Evolutionary conservation across 352 stramenopile species (phyloP).

Genomic region (Detonula confervacea): DNA sequence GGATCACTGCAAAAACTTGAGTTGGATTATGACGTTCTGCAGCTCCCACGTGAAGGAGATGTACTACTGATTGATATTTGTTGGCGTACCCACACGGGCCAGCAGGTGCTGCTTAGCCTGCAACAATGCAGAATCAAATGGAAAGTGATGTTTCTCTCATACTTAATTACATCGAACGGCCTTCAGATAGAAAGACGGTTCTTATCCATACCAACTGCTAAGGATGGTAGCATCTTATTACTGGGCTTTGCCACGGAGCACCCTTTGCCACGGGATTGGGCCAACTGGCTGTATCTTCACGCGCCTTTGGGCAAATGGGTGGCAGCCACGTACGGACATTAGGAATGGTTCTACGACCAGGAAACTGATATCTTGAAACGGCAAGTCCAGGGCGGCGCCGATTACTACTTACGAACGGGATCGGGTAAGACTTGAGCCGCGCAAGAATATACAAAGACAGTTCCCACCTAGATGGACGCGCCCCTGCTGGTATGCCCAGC

Average conservation of each 20-base stretch:
- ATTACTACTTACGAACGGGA: too few species aligned
- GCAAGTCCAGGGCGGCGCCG: too few species aligned
- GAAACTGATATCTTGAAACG: too few species aligned
- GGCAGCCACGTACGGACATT: background rate
- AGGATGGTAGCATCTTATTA: too few species aligned
- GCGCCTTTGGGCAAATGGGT: background rate
- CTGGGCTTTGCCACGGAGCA: too few species aligned
- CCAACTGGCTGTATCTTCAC: too few species aligned
- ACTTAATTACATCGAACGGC: too few species aligned
- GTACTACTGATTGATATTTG: slow-evolving; percentile 12
- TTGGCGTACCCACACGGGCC: background rate
- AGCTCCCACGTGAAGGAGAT: slow-evolving; percentile 4
- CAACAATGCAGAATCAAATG: background rate
- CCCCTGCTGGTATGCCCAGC: background rate
- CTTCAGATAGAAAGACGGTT: too few species aligned
- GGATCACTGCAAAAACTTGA: background rate
- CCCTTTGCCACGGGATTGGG: too few species aligned
- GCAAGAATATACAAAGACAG: background rate
- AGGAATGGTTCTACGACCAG: slow-evolving; percentile 5
- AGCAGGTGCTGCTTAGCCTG: background rate
- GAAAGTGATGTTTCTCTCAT: too few species aligned
- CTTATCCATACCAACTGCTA: too few species aligned
- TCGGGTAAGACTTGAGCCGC: too few species aligned
- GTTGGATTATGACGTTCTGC: slow-evolving; percentile 22
- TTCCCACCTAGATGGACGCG: background rate